Evolutionary conservation across 352 stramenopile species (phyloP).

Genomic region (Phytophthora aleatoria): DNA sequence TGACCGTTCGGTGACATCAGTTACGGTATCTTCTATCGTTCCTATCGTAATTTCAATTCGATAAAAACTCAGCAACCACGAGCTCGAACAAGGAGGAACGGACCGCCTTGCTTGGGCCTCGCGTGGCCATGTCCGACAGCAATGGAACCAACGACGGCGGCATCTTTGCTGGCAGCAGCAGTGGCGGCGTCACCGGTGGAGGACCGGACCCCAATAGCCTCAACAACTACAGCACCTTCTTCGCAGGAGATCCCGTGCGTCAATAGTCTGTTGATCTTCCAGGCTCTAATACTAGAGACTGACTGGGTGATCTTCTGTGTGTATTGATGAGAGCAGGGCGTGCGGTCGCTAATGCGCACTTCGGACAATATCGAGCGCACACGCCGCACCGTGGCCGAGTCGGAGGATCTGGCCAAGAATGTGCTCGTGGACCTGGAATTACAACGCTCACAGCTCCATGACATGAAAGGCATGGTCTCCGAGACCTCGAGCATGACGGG

Average conservation of each 20-base stretch:
- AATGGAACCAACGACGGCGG: constrained; percentile 34
- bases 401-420: constrained; percentile 71
- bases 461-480: constrained; percentile 81
- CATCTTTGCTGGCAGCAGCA: constrained; percentile 36
- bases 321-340: constrained; percentile 37
- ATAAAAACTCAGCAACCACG: constrained; percentile 23
- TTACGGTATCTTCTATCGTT: constrained; percentile 14
- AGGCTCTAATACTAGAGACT: background rate
- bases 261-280: constrained; percentile 2
- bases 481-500: constrained; percentile 73
- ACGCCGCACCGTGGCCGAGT: constrained; percentile 64
- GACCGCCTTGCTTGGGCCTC: constrained; percentile 9
- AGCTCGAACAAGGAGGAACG: constrained; percentile 15
- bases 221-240: constrained; percentile 83
- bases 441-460: constrained; percentile 77
- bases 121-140: constrained; percentile 42
- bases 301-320: background rate
- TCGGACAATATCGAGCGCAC: constrained; percentile 79
- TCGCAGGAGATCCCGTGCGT: constrained; percentile 55
- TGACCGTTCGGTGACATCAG: constrained; percentile 3
- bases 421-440: constrained; percentile 81
- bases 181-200: constrained; percentile 30
- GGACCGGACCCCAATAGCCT: constrained; percentile 34
- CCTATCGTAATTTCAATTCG: constrained; percentile 13
- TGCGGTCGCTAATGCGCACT: constrained; percentile 67